Evolutionary conservation across 208 protist genomes (phyloP), one percentile per base, ranked within the genome.

Genomic region (Acanthamoeba triangularis): DNA sequence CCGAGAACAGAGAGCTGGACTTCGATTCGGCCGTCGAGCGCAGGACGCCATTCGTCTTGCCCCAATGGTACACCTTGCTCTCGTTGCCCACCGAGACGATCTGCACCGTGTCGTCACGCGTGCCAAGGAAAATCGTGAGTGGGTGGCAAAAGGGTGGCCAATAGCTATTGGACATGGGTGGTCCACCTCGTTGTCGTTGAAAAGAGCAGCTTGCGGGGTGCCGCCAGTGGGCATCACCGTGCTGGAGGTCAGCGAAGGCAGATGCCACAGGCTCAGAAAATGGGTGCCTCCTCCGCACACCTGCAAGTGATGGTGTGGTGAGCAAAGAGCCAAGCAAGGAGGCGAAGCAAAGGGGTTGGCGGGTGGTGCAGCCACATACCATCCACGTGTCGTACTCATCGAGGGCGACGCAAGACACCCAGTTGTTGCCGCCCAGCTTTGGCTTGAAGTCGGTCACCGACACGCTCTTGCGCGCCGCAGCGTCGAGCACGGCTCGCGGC

Each of bases 361-460:
- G 28, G 61, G 1, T 2, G 25, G 25, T 37, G 11, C 13, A n/a
- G 10, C 65, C 16, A 10, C 30, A n/a, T 78, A 78, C 74, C 74
- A 82, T 82, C 74, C 74, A 82, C 25, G 74, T 82, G 74, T 82
- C 74, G 74, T 82, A 82, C 5, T 82, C 37, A 28, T 82, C 74
- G 25, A 10, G 30, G 16, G 16, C 37, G 23, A 82, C 44, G 74
- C 37, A 82, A 2, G 74, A 82, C 20, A 82, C 74, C 74, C 74
- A 82, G 44, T 82, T 82, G 37, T 82, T 82, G 44, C 28, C 74
- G 33, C 74, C 74, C 74, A 82, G 74, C 37, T 82, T 82, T 28
- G 74, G 74, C 74, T 82, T 82, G 37, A 82, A 82, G 44, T 82
- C 74, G 28, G 37, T 82, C 44, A 82, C 74, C 37, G 74, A 82